Evolutionary conservation across 2,329 filamentous ascomycete genomes (phyloP).

Genomic region (Fusarium acutatum): DNA sequence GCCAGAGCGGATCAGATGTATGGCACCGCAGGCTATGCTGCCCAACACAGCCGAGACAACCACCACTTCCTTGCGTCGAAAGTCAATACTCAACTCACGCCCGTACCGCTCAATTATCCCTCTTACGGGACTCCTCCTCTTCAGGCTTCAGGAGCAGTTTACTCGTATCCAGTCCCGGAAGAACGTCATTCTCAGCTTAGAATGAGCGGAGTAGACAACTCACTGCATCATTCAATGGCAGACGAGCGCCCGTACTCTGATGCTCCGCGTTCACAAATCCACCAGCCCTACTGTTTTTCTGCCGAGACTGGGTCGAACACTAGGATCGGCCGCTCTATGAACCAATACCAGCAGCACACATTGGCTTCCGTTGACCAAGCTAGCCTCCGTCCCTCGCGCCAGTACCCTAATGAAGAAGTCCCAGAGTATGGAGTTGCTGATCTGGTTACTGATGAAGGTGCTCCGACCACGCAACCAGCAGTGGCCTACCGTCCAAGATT

Average conservation of each 20-base stretch:
- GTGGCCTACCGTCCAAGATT: background rate
- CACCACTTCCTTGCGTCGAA: background rate
- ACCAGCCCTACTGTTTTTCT: conserved; percentile 18
- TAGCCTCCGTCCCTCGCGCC: background rate
- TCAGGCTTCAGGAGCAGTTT: background rate
- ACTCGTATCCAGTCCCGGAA: background rate
- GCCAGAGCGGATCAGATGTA: background rate
- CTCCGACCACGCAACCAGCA: background rate
- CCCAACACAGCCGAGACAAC: background rate
- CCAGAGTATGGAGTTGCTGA: background rate
- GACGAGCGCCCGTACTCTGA: background rate
- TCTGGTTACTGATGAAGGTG: background rate
- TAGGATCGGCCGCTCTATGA: conserved; percentile 11
- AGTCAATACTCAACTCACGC: background rate
- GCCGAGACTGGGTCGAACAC: conserved; percentile 14
- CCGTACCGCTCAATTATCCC: background rate
- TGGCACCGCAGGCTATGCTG: background rate
- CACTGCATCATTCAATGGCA: background rate
- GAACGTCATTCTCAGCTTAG: background rate
- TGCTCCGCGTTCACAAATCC: conserved; percentile 2
- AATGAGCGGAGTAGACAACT: background rate
- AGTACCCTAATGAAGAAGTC: background rate
- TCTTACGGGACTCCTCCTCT: background rate
- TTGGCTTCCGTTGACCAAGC: background rate
- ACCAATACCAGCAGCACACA: conserved; percentile 18